These are phyloP conservation scores for Lophiostoma macrostomum DNA, from an alignment of 495 filamentous ascomycete genomes.

Conservation along the genomic window DNA sequence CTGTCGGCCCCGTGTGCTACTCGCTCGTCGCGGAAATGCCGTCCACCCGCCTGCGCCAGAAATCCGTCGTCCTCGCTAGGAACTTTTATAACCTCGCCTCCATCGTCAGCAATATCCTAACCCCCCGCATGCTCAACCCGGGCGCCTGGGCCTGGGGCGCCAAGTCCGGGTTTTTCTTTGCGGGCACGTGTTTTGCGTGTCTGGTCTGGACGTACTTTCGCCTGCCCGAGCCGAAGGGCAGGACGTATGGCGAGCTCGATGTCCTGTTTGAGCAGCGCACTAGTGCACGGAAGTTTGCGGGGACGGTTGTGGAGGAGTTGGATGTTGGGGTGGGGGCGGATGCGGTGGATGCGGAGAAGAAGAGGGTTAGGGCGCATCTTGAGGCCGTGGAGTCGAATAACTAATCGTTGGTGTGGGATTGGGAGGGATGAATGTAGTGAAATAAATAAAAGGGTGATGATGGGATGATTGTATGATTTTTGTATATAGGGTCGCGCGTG, in stretches of 20 bases:
- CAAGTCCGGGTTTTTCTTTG: constrained; percentile 82
- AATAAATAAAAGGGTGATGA: too few species aligned
- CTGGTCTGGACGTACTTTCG: constrained; percentile 74
- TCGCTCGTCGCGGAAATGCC: constrained; percentile 73
- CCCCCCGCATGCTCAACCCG: constrained; percentile 59
- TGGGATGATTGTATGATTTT: too few species aligned
- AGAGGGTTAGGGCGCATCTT: constrained; percentile 10
- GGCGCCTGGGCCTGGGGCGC: constrained; percentile 72
- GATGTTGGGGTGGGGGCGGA: neutral
- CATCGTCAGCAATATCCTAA: constrained; percentile 67
- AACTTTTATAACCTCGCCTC: constrained; percentile 70
- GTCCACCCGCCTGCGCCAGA: constrained; percentile 69
- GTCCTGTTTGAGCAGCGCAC: constrained; percentile 53
- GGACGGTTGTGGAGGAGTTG: constrained; percentile 15
- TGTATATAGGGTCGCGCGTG: too few species aligned
- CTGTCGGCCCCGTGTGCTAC: constrained; percentile 76
- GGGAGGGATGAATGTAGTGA: neutral
- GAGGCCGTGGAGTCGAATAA: constrained; percentile 15
- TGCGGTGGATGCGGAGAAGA: constrained; percentile 7
- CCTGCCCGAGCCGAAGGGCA: constrained; percentile 67
- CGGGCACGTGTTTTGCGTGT: constrained; percentile 67
- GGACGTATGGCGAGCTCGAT: constrained; percentile 72
- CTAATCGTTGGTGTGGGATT: neutral
- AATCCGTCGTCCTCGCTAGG: constrained; percentile 62
- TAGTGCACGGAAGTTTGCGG: constrained; percentile 62